Evolutionary conservation across 1,284 basidiomycete species (phyloP), one percentile per base, ranked within the genome.

Genomic region (Porogramme epimiltina): DNA sequence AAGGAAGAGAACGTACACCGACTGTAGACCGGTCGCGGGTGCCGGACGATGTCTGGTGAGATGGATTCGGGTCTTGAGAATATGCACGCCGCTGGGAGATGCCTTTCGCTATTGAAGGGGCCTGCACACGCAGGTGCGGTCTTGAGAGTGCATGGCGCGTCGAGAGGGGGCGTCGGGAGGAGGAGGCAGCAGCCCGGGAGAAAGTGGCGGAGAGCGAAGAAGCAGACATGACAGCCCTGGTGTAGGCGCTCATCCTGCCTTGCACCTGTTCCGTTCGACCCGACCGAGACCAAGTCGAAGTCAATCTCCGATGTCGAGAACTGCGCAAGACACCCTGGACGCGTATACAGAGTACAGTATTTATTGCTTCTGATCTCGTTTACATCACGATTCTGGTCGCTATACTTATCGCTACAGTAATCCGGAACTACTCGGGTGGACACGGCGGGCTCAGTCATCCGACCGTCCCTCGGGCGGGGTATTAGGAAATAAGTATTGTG

Each of bases 11-110:
- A 51, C 57, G 47, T 56, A 79, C 78, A 38, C 78, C 77, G 49
- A 79, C 66, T 11, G 77, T 67, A 3, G 74, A 63, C 55, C 62
- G 71, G 56, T 79, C 74, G 47, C 70, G 67, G 13, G 65, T 68
- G 8, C 70, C 63, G 48, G 67, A 55, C 36, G 66, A 61, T 3
- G 59, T 62, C 45, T 57, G 55, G 3, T 55, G 58, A 11, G 51
- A 44, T 8, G 54, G 54, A 38, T 58, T 55, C 45, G 59, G 38
- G 38, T 45, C 20, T 47, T 57, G 51, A 3, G 62, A 62, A 49
- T 63, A 63, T 13, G 50, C 39, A 39, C 60, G 50, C 22, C 42
- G 44, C 13, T 46, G 38, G 22, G 19, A 28, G 8, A n/a, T 11
- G 8, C 25, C 13, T 22, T 19, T 31, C 25, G 18, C 40, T 26